Evolutionary conservation across 176 grass and related monocot species (phyloP), one percentile per base, ranked within the genome.

Genomic region (Urochloa ruziziensis): DNA sequence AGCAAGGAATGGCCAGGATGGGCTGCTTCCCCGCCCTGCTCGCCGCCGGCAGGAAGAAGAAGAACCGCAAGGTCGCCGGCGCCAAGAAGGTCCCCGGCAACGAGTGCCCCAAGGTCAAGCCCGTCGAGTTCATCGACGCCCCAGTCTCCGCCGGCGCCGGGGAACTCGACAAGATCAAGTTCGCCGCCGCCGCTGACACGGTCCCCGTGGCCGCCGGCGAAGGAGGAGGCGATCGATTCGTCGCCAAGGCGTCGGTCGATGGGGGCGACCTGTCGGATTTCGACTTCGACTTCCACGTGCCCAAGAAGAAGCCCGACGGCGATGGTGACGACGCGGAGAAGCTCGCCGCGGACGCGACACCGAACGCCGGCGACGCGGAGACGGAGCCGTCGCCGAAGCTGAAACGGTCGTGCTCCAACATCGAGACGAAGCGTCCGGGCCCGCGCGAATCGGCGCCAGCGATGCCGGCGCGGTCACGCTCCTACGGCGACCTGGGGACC

Each of bases 391-490:
- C 86, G 4, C 67, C 68, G 28, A 89, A 70, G 82, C 87, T 99
- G 72, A 99, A 91, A 48, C 82, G 96, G 24, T 99, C 96, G 0
- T 99, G 96, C 80, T 99, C 96, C 36, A 99, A 99, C 86, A 99
- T 99, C 14, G 96, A 99, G 85, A 94, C 85, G 13, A 96, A 94
- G 79, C 62, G 89, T 36, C 34, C 79, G 42, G 74, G 80, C 33
- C 46, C 75, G 67, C 75, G 48, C 4, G 57, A 89, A n/a, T n/a
- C n/a, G n/a, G 80, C 73, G 53, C 52, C 79, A 11, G 34, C 48
- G 84, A 18, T 83, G 49, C 82, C 74, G 49, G 74, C 24, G 15
- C 91, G 91, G 35, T 90, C 89, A 40, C 67, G 84, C 62, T 96
- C 93, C 36, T 96, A 89, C 68, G 83, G 86, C 59, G 87, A 99